Evolutionary conservation across 2,329 filamentous ascomycete genomes (phyloP).

Genomic region (Leptographium procerum): DNA sequence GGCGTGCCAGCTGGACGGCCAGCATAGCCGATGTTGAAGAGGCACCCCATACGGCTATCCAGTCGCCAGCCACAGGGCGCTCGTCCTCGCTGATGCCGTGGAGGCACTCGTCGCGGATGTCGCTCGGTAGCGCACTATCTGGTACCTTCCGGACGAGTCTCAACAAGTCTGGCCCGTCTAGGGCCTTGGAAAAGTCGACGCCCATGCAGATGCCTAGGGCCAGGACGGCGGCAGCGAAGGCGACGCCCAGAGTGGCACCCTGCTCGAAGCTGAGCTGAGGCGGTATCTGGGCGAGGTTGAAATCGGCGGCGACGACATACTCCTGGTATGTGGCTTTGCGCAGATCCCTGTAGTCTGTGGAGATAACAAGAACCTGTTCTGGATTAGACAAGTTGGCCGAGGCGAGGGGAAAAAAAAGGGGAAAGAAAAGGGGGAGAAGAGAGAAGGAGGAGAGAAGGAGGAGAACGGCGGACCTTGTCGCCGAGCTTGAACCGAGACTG

Average conservation of each 20-base stretch:
- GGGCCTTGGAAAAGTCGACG: conserved; percentile 45
- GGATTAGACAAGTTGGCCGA: background rate
- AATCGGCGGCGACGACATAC: conserved; percentile 53
- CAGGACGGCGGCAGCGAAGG: conserved; percentile 57
- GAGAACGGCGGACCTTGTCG: conserved; percentile 34
- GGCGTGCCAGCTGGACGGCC: conserved; percentile 54
- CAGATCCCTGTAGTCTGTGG: conserved; percentile 62
- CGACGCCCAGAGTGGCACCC: conserved; percentile 55
- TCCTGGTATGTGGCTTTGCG: conserved; percentile 63
- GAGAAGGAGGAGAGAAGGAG: background rate
- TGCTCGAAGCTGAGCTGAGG: conserved; percentile 37
- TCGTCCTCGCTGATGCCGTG: conserved; percentile 38
- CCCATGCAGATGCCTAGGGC: conserved; percentile 60
- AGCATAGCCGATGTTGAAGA: conserved; percentile 61
- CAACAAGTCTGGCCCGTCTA: conserved; percentile 47
- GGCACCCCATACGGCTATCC: conserved; percentile 64
- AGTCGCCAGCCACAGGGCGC: conserved; percentile 48
- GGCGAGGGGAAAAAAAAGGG: background rate
- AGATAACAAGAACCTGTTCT: conserved; percentile 47
- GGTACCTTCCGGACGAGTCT: conserved; percentile 35
- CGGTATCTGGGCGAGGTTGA: conserved; percentile 54
- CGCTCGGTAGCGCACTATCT: conserved; percentile 38
- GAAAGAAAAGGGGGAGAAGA: background rate
- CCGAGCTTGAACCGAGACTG: conserved; percentile 40
- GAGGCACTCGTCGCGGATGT: conserved; percentile 55